Evolutionary conservation across 169 alveolate species (phyloP).

Genomic region (Cryptosporidium parvum): DNA sequence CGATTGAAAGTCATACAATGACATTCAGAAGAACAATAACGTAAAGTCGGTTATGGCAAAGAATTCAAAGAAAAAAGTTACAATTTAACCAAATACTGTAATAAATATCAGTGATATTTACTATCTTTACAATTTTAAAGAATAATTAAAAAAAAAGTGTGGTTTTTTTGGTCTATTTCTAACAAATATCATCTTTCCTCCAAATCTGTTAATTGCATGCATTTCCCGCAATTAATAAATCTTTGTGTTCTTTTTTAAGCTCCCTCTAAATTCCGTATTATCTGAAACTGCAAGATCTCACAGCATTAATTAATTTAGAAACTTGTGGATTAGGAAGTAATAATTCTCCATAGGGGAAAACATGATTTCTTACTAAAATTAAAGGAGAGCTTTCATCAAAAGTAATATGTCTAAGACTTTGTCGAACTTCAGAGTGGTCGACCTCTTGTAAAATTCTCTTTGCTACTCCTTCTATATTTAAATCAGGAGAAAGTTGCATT

Average conservation of each 20-base stretch:
- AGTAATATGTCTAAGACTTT: constrained; percentile 47
- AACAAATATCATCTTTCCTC: background rate
- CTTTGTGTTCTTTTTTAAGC: no score
- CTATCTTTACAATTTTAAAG: background rate
- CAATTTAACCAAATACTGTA: background rate
- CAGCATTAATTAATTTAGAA: constrained; percentile 32
- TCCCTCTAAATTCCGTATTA: background rate
- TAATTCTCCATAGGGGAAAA: constrained; percentile 59
- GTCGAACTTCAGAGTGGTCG: constrained; percentile 69
- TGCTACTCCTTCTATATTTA: constrained; percentile 28
- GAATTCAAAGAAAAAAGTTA: no score
- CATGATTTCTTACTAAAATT: constrained; percentile 29
- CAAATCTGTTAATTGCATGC: background rate
- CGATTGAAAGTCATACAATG: background rate
- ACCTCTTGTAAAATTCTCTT: constrained; percentile 44
- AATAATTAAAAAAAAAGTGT: no score
- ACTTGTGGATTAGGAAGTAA: constrained; percentile 55
- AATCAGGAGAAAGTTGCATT: constrained; percentile 52
- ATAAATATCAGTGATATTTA: background rate
- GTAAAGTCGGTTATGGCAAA: no score
- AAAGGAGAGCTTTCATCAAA: constrained; percentile 44
- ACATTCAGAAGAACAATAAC: background rate
- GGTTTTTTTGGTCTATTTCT: background rate
- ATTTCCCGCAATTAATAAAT: background rate
- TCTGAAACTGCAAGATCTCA: constrained; percentile 15